Evolutionary conservation across 441 rosid species (phyloP), one percentile per base, ranked within the genome.

Genomic region (Breynia disticha): DNA sequence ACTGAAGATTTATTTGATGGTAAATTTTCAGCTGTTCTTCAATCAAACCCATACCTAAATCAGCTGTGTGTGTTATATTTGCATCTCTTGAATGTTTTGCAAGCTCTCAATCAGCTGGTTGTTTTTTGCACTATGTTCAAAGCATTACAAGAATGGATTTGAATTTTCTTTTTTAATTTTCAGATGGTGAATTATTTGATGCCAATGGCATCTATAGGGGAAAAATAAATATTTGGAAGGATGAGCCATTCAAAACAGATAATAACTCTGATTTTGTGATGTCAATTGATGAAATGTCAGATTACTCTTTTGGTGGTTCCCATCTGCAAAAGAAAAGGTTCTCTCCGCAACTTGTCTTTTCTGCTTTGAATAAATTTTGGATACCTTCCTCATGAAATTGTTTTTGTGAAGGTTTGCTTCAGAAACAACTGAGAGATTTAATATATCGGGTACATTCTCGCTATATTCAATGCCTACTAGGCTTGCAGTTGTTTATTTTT

Each of bases 1-100:
- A 48, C 57, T 24, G 71, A 67, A 54, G 62, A 73, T 41, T 46
- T 62, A 19, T 74, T 85, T 84, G 75, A 76, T 53, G 91, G 87
- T 89, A 65, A 66, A 52, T 57, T 56, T 62, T 65, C 8, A 16
- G n/a, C 13, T 55, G 12, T 56, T 41, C 21, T 21, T 14, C 15
- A 1, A 38, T 57, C 14, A 39, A 50, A 43, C 19, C 35, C 35
- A 28, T 28, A 4, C 35, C 8, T 28, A 28, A 28, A 28, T 4
- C 8, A 28, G 7, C 35, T 28, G 35, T 28, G 8, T 28, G 35
- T 28, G 35, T 5, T 28, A 28, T 28, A 28, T 28, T 28, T 28
- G 35, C 35, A 28, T 3, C 35, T 28, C 8, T 28, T 5, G 5
- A 9, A 41, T 41, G 15, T 3, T 41, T 41, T 13, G 10, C 1